Conservation (phyloP, 495 filamentous ascomycete species). For the Viridothelium virens region DNA sequence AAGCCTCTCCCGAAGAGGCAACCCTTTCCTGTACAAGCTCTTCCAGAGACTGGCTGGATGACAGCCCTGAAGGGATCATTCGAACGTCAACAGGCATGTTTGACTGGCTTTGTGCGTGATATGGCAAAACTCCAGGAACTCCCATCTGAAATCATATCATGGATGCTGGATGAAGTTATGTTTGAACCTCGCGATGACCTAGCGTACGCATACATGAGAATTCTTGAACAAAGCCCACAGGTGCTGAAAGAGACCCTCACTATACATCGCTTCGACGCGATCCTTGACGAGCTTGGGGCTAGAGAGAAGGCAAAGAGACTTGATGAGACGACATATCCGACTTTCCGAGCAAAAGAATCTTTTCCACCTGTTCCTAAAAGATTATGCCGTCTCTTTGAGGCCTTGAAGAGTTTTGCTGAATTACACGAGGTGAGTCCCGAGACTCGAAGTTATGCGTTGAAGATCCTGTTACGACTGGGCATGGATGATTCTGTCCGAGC, state of each 20-base stretch:
- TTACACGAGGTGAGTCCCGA: neutral
- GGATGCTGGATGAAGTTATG: constrained; percentile 16
- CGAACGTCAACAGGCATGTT: constrained; percentile 17
- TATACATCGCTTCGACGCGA: neutral
- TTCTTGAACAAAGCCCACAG: neutral
- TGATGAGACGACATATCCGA: neutral
- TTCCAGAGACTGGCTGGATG: constrained; percentile 16
- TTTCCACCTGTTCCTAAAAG: neutral
- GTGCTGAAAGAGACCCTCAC: neutral
- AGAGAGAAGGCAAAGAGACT: neutral
- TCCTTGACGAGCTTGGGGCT: neutral
- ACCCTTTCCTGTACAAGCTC: constrained; percentile 14
- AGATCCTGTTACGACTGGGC: neutral
- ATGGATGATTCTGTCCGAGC: constrained; percentile 3
- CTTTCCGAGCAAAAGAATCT: neutral
- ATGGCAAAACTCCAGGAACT: constrained; percentile 12
- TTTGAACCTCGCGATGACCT: constrained; percentile 21
- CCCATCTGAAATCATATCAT: neutral
- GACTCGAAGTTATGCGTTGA: constrained; percentile 6
- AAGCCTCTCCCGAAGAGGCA: neutral
- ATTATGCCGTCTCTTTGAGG: constrained; percentile 2
- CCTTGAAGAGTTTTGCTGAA: neutral
- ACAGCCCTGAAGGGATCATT: constrained; percentile 12
- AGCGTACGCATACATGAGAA: constrained; percentile 21
- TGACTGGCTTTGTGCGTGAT: constrained; percentile 23